Evolutionary conservation across 352 stramenopile species (phyloP).

Genomic region (Peronospora farinosa): DNA sequence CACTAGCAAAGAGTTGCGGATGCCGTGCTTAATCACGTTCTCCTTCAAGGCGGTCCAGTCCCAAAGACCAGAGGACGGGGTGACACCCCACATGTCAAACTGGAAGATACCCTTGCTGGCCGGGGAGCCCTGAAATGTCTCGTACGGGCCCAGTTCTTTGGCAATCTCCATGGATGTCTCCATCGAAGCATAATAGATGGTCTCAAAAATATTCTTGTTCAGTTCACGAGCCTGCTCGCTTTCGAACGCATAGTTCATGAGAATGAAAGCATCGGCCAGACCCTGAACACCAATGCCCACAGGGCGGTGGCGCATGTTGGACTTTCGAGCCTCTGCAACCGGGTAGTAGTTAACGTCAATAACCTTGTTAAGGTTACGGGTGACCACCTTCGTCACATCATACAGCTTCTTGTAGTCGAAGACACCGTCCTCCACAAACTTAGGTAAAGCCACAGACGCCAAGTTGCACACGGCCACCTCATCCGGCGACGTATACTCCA

Average conservation of each 20-base stretch:
- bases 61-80: constrained; percentile 87
- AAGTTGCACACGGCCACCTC: constrained; percentile 99
- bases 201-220: constrained; percentile 99
- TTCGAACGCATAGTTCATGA: constrained; percentile 96
- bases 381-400: constrained; percentile 94
- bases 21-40: constrained; percentile 91
- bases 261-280: constrained; percentile 96
- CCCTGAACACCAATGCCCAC: constrained; percentile 98
- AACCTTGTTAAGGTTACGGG: constrained; percentile 97
- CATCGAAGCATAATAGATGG: constrained; percentile 97
- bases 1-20: constrained; percentile 98
- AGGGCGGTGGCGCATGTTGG: constrained; percentile 97
- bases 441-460: constrained; percentile 94
- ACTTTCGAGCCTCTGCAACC: constrained; percentile 79
- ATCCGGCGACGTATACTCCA: constrained; percentile 97
- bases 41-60: constrained; percentile 93
- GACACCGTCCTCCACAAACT: constrained; percentile 84
- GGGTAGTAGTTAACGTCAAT: constrained; percentile 99
- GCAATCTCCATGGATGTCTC: constrained; percentile 95
- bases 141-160: constrained; percentile 90
- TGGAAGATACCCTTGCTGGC: constrained; percentile 96
- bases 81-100: constrained; percentile 98
- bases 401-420: constrained; percentile 97
- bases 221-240: constrained; percentile 85
- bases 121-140: constrained; percentile 94